Base-by-base conservation (phyloP, 768 basidiomycete genomes). In the Boletus pseudopeckii region DNA sequence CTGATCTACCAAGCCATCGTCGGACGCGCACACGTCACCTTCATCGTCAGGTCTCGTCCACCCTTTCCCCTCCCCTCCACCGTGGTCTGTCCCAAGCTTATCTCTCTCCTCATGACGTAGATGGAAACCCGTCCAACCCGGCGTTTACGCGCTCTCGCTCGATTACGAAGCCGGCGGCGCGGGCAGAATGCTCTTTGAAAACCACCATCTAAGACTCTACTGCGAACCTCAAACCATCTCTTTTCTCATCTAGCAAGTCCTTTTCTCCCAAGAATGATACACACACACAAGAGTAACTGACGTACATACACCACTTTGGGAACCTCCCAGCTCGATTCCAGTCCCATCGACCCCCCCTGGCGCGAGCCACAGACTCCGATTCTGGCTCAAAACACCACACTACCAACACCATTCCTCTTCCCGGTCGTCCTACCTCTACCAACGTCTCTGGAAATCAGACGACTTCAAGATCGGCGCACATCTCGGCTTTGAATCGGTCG, bases 161-260 rank as follows among this genome's bases (percentile, higher is more conserved):
- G 84, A 84, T 18, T 87, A 88, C 58, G 84, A 85, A 48, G 81
- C 83, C 5, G 78, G 77, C 45, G 85, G 86, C 1, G 80, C 82
- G 0, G 84, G 84, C 13, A 75, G 69, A 34, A 71, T 70, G 20
- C 65, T 86, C 11, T 76, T 87, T 51, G 79, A 81, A 15, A 76
- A 84, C 54, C 69, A 78, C 55, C 70, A 69, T n/a, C 64, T 88
- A 40, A 71, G 72, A 20, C 65, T 86, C 22, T 80, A 82, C 42
- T 79, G 77, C 37, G 80, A 84, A 45, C 82, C 83, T 15, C 73
- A 75, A 45, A 64, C 71, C 2, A 64, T 85, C 24, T 74, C 75
- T 14, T 88, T 86, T 66, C 65, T 83, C 28, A 81, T 88, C 54
- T 86, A 85, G 83, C 82, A 58, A 64, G 82, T 72, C 1, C 20